Evolutionary conservation across 805 yeast species (phyloP), one percentile per base, ranked within the genome.

Genomic region (Myxozyma neotropica): DNA sequence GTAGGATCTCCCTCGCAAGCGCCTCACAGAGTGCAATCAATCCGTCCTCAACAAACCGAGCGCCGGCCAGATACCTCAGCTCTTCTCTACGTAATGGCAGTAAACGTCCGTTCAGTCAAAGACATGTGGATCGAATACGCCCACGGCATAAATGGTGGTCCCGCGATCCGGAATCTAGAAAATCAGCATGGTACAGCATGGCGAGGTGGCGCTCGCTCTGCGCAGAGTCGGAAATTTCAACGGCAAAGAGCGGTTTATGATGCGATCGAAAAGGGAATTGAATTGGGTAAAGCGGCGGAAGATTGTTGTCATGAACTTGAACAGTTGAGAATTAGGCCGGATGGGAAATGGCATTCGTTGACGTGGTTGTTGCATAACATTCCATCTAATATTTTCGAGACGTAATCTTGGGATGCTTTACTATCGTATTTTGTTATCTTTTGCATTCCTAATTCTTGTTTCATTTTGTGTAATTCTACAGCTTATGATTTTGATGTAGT

Each of bases 201-300:
- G 65, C 58, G 65, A 24, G 65, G 65, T 6, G 65, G 65, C 15
- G 58, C 65, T 10, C 36, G 65, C 13, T 61, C 65, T 8, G 65
- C 65, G 12, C 65, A 61, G 38, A 47, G 57, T 29, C 47, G 65
- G 19, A 61, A 61, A 53, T 60, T 60, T 40, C 64, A 60, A 40
- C 58, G 64, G 6, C 64, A 52, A 40, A 39, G 61, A 15, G 55
- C 58, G 13, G 33, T 60, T 19, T 60, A 60, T 36, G 64, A 60
- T 27, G 61, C 64, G 42, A 40, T 60, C 29, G 64, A 60, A 29
- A 53, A 53, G 19, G 64, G 64, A 12, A 35, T 60, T 13, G 52
- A 42, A 10, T n/a, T 31, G 35, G 64, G 64, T 12, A 57, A 48
- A 39, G 15, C 61, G n/a, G 51, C 53, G 13, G 64, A 60, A 24